Conservation (phyloP, 768 basidiomycete genomes). For the Mycena haematopus region DNA sequence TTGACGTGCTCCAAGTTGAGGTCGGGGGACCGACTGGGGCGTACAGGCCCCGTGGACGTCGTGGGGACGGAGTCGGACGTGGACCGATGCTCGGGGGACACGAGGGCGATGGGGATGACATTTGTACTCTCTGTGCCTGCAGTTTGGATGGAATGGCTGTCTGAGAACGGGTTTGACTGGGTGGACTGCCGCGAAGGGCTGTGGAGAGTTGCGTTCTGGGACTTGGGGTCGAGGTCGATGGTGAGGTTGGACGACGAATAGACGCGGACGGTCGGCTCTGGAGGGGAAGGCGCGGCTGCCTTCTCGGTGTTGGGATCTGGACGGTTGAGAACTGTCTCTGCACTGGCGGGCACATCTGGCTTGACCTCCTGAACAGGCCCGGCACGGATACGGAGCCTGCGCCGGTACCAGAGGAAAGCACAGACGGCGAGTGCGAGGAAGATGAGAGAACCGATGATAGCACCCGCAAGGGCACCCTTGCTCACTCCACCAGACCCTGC, state of each 20-base stretch:
- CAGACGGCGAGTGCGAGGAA: slow-evolving; percentile 60
- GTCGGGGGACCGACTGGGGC: slow-evolving; percentile 65
- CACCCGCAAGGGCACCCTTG: slow-evolving; percentile 77
- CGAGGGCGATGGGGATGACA: slow-evolving; percentile 86
- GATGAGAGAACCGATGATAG: slow-evolving; percentile 67
- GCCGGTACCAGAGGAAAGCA: slow-evolving; percentile 70
- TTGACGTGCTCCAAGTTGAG: slow-evolving; percentile 70
- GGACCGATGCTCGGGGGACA: slow-evolving; percentile 60
- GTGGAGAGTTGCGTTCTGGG: slow-evolving; percentile 43
- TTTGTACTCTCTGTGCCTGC: slow-evolving; percentile 82
- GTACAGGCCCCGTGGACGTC: slow-evolving; percentile 54
- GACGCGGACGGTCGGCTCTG: slow-evolving; percentile 49
- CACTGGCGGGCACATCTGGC: slow-evolving; percentile 72
- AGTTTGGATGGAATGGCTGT: slow-evolving; percentile 82
- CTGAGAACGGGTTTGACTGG: slow-evolving; percentile 76
- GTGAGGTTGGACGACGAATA: slow-evolving; percentile 57
- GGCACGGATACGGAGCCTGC: slow-evolving; percentile 53
- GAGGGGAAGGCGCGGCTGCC: slow-evolving; percentile 42
- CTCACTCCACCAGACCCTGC: slow-evolving; percentile 52
- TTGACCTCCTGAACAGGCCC: slow-evolving; percentile 47
- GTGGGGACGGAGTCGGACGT: slow-evolving; percentile 40
- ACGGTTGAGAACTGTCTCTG: slow-evolving; percentile 78
- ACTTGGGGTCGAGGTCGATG: slow-evolving; percentile 66
- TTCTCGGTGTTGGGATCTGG: slow-evolving; percentile 81
- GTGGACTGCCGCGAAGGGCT: slow-evolving; percentile 38